phyloP scores from a whole-genome alignment of 768 basidiomycete genomes.

The Podaxis sp. region DNA sequence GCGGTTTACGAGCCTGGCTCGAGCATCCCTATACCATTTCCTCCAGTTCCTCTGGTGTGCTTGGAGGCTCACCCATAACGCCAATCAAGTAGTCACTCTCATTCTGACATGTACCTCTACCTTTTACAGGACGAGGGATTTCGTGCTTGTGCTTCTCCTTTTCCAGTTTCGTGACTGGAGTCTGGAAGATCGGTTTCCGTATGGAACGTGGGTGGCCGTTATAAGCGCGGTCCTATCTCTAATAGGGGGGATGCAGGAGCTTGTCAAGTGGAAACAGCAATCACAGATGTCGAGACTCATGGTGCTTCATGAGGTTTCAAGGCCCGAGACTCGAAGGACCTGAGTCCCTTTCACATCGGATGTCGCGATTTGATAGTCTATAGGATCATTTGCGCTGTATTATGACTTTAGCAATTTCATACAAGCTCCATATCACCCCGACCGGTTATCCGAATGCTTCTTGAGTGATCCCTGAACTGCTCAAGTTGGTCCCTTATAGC shows the following conservation, averaged over 20 bases:
- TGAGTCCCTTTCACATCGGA: background rate
- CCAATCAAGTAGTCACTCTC: background rate
- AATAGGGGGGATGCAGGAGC: background rate
- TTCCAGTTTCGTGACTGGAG: background rate
- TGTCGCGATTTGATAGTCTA: background rate
- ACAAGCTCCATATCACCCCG: background rate
- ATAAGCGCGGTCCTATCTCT: background rate
- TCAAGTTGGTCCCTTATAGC: constrained; percentile 38
- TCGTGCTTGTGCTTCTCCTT: background rate
- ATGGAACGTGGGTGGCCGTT: background rate
- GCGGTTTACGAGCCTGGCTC: background rate
- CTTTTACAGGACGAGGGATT: background rate
- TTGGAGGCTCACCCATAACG: background rate
- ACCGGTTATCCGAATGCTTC: background rate
- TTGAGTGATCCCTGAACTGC: constrained; percentile 26
- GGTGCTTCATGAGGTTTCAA: background rate
- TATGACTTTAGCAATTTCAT: background rate
- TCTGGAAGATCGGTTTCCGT: background rate
- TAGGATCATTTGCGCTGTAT: background rate
- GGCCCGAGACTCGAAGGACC: background rate
- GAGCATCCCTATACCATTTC: background rate
- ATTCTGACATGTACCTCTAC: background rate
- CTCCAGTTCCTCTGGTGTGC: background rate
- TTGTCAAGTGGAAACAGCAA: background rate
- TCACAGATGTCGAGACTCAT: background rate